Percentiles rank a stretch among this genome's conserved stretches.
phyloP scores from a whole-genome alignment of 75 land plant genomes.

The Isoetes taiwanensis region DNA sequence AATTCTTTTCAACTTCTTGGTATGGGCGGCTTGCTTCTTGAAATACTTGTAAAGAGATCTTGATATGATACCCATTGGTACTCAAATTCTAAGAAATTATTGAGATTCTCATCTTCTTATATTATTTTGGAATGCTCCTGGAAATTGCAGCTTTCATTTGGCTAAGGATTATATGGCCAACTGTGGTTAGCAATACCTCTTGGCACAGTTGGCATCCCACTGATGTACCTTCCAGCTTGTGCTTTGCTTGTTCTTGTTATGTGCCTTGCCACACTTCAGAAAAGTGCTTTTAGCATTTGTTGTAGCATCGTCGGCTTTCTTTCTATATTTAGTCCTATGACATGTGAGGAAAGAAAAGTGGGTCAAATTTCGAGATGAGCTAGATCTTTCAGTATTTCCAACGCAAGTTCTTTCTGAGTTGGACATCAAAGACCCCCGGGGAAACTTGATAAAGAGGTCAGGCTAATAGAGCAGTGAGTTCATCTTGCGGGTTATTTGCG shows the following conservation, averaged over 20 bases:
- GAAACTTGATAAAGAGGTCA: too few relatives aligned
- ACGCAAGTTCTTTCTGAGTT: too few relatives aligned
- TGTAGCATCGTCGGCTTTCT: conserved; percentile 41
- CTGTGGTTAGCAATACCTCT: conserved; percentile 46
- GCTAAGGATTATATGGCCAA: conserved; percentile 47
- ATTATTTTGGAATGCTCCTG: conserved; percentile 72
- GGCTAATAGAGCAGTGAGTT: too few relatives aligned
- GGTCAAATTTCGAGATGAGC: conserved; percentile 44
- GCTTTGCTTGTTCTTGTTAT: conserved; percentile 41
- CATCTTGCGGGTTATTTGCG: too few relatives aligned
- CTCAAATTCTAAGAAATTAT: conserved; percentile 77
- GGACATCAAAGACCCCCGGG: too few relatives aligned
- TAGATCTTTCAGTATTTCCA: too few relatives aligned
- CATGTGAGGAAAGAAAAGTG: conserved; percentile 38
- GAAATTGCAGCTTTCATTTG: conserved; percentile 72
- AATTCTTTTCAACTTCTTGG: conserved; percentile 7
- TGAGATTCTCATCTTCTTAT: conserved; percentile 53
- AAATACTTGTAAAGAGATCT: too few relatives aligned
- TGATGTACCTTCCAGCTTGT: conserved; percentile 53
- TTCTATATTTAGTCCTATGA: conserved; percentile 35
- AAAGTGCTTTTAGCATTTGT: conserved; percentile 29
- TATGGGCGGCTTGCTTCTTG: conserved; percentile 2
- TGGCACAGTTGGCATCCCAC: conserved; percentile 31
- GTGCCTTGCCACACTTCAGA: conserved; percentile 42
- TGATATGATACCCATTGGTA: conserved; percentile 67